phyloP scores from a whole-genome alignment of 768 basidiomycete genomes.

The Serendipita sp. region DNA sequence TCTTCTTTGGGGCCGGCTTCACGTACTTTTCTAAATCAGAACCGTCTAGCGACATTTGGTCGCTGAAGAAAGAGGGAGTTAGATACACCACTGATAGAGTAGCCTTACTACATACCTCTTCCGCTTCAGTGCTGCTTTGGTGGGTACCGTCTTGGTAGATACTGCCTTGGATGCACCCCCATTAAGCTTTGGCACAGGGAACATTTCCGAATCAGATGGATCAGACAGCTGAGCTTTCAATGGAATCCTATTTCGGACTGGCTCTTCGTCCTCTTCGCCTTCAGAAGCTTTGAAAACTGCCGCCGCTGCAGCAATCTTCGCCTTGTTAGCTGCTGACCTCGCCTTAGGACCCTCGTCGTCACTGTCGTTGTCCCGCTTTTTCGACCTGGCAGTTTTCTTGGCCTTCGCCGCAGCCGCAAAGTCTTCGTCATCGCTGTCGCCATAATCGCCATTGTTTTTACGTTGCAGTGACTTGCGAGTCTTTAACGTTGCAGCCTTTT shows the following conservation, averaged over 20 bases:
- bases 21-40: constrained; percentile 23
- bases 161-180: constrained; percentile 20
- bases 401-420: constrained; percentile 32
- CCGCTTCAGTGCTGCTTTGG: constrained; percentile 31
- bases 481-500: constrained; percentile 38
- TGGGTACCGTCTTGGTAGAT: constrained; percentile 19
- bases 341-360: constrained; percentile 42
- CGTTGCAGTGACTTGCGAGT: constrained; percentile 32
- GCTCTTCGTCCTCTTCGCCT: neutral
- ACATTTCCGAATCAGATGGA: constrained; percentile 12
- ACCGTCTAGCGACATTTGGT: constrained; percentile 18
- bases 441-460: constrained; percentile 22
- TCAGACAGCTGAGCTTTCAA: constrained; percentile 10
- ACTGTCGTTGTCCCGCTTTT: constrained; percentile 18
- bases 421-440: constrained; percentile 38
- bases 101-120: constrained; percentile 35
- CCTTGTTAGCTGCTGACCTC: constrained; percentile 25
- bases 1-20: constrained; percentile 41
- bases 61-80: neutral
- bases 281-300: neutral
- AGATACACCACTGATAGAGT: neutral
- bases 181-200: constrained; percentile 5
- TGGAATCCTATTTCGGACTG: constrained; percentile 10
- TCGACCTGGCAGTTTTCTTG: constrained; percentile 12
- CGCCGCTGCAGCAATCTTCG: constrained; percentile 7